Evolutionary conservation across 768 basidiomycete species (phyloP).

Genomic region (Kwoniella sp.): DNA sequence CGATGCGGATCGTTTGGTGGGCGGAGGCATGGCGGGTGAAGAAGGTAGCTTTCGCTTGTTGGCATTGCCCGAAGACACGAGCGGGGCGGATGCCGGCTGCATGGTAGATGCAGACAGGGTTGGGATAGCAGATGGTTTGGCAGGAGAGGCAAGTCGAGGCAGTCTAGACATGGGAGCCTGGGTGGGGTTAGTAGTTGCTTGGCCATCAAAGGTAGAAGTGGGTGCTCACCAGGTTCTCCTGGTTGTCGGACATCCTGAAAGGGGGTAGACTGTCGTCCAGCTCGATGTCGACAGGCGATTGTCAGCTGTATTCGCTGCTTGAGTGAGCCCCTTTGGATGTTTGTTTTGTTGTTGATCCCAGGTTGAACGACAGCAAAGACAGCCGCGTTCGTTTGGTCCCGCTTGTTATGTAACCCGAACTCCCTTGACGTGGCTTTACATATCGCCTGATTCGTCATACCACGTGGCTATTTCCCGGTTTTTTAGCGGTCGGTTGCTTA

Average conservation of each 20-base stretch:
- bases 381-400: constrained; percentile 6
- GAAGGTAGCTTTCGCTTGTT: constrained; percentile 40
- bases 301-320: background rate
- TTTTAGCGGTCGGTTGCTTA: background rate
- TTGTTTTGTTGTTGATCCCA: no score
- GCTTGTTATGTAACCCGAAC: no score
- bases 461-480: background rate
- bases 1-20: constrained; percentile 15
- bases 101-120: constrained; percentile 13
- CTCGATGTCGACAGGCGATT: background rate
- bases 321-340: no score
- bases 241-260: constrained; percentile 34
- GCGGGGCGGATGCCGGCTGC: constrained; percentile 6
- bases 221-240: constrained; percentile 33
- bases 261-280: background rate
- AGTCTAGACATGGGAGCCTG: constrained; percentile 32
- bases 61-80: constrained; percentile 12
- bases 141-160: constrained; percentile 35
- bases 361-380: no score
- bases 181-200: background rate
- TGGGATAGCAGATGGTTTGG: constrained; percentile 28
- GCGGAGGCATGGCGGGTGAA: constrained; percentile 18
- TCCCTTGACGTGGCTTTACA: constrained; percentile 10
- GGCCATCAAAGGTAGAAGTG: background rate
- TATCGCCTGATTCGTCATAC: background rate